A percentile compares a stretch with the other conserved stretches of the same genome.
These are phyloP conservation scores for Gnomoniopsis sp. DNA, from an alignment of 2,329 filamentous ascomycete species.

Conservation along the genomic window DNA sequence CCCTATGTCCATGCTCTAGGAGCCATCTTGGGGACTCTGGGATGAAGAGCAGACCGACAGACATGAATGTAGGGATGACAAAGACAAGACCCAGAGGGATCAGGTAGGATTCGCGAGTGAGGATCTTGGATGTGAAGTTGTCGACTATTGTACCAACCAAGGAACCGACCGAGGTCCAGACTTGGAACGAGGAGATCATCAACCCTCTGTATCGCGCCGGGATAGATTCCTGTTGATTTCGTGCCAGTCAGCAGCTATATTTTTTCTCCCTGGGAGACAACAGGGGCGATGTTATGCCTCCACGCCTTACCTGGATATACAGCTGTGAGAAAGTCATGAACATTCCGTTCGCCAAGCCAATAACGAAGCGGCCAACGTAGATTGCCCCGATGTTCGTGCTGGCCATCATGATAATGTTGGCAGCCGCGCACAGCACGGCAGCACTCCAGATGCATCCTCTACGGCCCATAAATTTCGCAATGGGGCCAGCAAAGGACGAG, in stretches of 20 bases:
- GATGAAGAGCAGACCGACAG: constrained; percentile 34
- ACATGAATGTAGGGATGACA: constrained; percentile 33
- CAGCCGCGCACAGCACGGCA: constrained; percentile 44
- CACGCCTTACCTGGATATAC: constrained; percentile 27
- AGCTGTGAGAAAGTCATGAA: constrained; percentile 51
- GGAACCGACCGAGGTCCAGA: constrained; percentile 38
- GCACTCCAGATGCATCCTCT: constrained; percentile 41
- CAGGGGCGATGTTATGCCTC: too few species aligned
- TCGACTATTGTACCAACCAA: constrained; percentile 49
- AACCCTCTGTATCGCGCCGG: constrained; percentile 42
- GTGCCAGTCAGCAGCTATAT: neutral
- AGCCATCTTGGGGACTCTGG: constrained; percentile 41
- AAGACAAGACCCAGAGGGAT: constrained; percentile 39
- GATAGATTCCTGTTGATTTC: constrained; percentile 20
- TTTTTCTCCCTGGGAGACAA: neutral
- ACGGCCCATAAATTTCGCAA: constrained; percentile 30
- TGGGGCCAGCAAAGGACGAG: constrained; percentile 38
- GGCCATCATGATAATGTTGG: constrained; percentile 57
- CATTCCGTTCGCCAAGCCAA: constrained; percentile 54
- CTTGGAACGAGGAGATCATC: constrained; percentile 41
- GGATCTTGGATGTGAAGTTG: constrained; percentile 41
- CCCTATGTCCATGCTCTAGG: constrained; percentile 29
- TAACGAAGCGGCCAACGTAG: constrained; percentile 51
- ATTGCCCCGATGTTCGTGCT: constrained; percentile 49
- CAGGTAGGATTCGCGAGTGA: constrained; percentile 34